Base-by-base conservation (phyloP, 192 early-diverging fungal genomes). In the Chytriomyces sp. region DNA sequence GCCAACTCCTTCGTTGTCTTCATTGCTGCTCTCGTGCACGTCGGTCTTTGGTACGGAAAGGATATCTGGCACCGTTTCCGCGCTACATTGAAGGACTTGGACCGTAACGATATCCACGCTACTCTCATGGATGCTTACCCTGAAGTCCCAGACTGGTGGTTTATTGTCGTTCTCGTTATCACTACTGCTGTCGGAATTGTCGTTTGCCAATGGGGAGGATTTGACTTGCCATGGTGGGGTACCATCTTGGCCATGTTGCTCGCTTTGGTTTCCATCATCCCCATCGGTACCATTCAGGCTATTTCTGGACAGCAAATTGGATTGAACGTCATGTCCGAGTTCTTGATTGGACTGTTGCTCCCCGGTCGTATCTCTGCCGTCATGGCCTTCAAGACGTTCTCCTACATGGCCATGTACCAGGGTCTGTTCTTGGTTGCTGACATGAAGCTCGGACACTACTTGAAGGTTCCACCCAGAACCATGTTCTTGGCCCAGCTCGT, bases 301-400 rank as follows among this genome's bases (percentile, higher is more conserved):
- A 86, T 95, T 23, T 90, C 93, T 20, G 94, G 94, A 79, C 86
- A 88, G 75, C 87, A 89, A 62, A 87, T 93, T 18, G 91, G 91
- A 45, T 83, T 96, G 46, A 96, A 96, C 83, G 89, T 96, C 61
- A 87, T 95, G 43, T 93, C 92, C 60, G 93, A 96, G 85, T 91
- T 94, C 73, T 87, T 95, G 69, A 91, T 92, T 63, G 95, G 95
- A 72, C 91, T 91, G 61, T 85, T 92, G 7, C 79, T 91, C 61
- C 92, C 94, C 6, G 95, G 95, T 35, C 82, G 94, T 68, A 90
- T 92, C 20, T 91, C 95, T 49, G 91, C 89, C 76, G 93, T 94
- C 68, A 90, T 94, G 50, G 89, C 91, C 6, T 97, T 95, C 88
- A 97, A 97, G 82, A 91, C 93, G 9, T 88, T 93, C 71, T 93